Evolutionary conservation across 495 filamentous ascomycete genomes (phyloP), one percentile per base, ranked within the genome.

Genomic region (Pyrenopolyporus hunteri): DNA sequence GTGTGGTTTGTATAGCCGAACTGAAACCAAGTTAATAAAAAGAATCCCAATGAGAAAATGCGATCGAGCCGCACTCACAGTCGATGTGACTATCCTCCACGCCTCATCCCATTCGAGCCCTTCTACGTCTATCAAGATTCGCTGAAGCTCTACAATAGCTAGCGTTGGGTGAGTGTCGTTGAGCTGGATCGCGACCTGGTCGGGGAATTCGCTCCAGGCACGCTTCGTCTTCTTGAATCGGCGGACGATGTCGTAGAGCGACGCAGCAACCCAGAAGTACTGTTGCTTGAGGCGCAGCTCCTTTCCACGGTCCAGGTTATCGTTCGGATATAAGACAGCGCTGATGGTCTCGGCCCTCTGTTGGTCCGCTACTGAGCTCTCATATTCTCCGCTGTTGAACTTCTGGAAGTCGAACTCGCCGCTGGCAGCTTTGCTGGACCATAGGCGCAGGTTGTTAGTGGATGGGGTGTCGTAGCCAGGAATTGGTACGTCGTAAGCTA

Each of bases 391-490:
- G 20, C 87, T 91, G 75, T 98, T 98, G 87, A 98, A 98, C 72
- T 97, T 98, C 67, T 96, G 93, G 81, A 98, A 98, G 75, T 98
- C 93, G 61, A 98, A 98, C 74, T 98, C 94, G 47, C 95, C 94
- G 67, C 90, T 92, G 43, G 92, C 90, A 45, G 94, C 94, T 77
- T 97, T 96, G 78, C 91, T 96, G 11, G 91, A 96, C 94, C 94
- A 98, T 22, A 98, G 78, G 13, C 94, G 87, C 66, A 98, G 81
- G 75, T 98, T 98, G 78, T 98, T 98, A 57, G 92, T 96, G 4
- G 92, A 89, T n/a, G 83, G 72, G 0, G 94, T 98, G 44, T 83
- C 83, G 65, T 90, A 98, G 1, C 94, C 94, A 20, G 94, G 93
- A 59, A 98, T 90, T 5, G 94, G 94, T 13, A 96, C 90, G 76